Evolutionary conservation across 192 early-diverging fungal genomes (phyloP).

Genomic region (Coemansia guatemalensis): DNA sequence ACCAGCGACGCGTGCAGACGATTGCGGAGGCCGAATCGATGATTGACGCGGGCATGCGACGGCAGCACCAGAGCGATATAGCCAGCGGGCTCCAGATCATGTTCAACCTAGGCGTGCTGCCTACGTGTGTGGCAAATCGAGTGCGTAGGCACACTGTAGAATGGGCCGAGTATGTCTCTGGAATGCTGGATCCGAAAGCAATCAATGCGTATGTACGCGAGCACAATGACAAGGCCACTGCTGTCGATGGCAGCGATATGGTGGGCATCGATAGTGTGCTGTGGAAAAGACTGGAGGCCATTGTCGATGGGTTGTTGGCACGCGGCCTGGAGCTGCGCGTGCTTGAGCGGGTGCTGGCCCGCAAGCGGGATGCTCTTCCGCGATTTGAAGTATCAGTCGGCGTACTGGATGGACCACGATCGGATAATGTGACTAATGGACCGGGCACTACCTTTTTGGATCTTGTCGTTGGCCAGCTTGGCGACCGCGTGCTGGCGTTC

Average conservation of each 20-base stretch:
- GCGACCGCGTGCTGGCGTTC: conserved; percentile 25
- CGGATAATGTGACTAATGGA: neutral
- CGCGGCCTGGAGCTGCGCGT: conserved; percentile 28
- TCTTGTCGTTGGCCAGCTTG: conserved; percentile 19
- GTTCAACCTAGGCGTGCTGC: conserved; percentile 29
- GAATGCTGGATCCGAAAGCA: conserved; percentile 8
- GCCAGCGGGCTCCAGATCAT: conserved; percentile 35
- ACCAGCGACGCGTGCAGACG: conserved; percentile 10
- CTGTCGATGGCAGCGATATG: conserved; percentile 31
- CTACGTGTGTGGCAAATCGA: neutral
- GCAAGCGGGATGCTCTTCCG: conserved; percentile 32
- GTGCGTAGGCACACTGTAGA: conserved; percentile 12
- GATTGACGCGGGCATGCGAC: conserved; percentile 27
- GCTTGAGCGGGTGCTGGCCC: conserved; percentile 41
- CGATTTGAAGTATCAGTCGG: conserved; percentile 27
- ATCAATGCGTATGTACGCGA: conserved; percentile 21
- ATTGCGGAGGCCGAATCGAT: conserved; percentile 16
- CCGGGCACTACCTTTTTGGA: conserved; percentile 20
- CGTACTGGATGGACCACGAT: conserved; percentile 6
- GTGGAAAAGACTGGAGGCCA: conserved; percentile 23
- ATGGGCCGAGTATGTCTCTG: conserved; percentile 11
- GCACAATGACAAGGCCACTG: conserved; percentile 26
- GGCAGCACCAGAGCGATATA: conserved; percentile 25
- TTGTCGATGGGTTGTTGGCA: conserved; percentile 19
- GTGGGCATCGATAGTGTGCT: conserved; percentile 22